phyloP scores from a whole-genome alignment of 1,284 basidiomycete genomes.

The Ceratobasidium sp. region DNA sequence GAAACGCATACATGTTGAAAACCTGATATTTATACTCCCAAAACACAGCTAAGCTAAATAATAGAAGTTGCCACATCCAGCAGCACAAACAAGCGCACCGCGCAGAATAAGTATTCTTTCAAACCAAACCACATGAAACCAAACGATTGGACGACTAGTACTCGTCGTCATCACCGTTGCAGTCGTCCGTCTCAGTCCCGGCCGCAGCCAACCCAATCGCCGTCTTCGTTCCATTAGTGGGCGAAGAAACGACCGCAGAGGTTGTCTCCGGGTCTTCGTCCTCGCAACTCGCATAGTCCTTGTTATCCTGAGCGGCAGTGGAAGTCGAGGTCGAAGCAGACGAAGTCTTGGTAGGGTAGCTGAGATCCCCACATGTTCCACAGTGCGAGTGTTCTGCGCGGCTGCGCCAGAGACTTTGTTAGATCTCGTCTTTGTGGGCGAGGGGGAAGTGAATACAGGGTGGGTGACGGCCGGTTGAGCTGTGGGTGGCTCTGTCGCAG shows the following conservation, averaged over 20 bases:
- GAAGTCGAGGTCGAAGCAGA: background rate
- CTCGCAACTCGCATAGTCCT: background rate
- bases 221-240: background rate
- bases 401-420: background rate
- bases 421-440: too few relatives aligned
- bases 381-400: background rate
- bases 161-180: too few relatives aligned
- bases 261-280: background rate
- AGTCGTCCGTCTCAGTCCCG: background rate
- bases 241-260: too few relatives aligned
- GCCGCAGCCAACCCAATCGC: background rate
- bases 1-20: too few relatives aligned
- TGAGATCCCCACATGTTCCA: background rate
- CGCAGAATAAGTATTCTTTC: too few relatives aligned
- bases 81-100: too few relatives aligned
- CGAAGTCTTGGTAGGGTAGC: background rate
- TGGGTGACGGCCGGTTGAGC: background rate
- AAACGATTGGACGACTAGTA: too few relatives aligned
- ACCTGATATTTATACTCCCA: too few relatives aligned
- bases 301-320: background rate
- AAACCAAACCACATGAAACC: too few relatives aligned
- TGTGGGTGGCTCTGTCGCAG: background rate
- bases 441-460: too few relatives aligned
- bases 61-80: too few relatives aligned
- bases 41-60: too few relatives aligned